Percentiles rank a stretch among this genome's conserved stretches.
phyloP scores from a whole-genome alignment of 176 grass and related monocot genomes.

The Ensete glaucum region DNA sequence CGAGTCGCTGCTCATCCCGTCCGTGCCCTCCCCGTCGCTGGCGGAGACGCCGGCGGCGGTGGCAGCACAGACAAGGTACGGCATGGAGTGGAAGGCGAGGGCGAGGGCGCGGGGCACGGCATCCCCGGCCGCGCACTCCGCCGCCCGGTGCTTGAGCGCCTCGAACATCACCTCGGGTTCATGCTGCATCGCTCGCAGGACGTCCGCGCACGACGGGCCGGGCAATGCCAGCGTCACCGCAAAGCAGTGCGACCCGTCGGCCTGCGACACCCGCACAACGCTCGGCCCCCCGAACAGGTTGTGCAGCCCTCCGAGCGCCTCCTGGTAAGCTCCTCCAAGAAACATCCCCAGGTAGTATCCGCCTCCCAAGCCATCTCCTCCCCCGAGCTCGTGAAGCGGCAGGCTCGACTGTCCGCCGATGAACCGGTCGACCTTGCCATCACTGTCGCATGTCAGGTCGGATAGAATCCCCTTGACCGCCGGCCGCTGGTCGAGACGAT shows the following conservation, averaged over 20 bases:
- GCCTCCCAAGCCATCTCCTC: not conserved
- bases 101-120: no score
- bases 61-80: no score
- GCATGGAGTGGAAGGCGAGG: no score
- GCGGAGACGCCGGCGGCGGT: no score
- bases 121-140: no score
- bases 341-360: conserved; percentile 13
- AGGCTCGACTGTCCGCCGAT: not conserved
- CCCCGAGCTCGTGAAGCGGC: not conserved
- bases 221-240: not conserved
- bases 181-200: no score
- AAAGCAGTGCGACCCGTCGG: not conserved
- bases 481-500: not conserved
- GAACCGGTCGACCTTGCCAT: not conserved
- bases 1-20: no score
- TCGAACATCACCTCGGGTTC: no score
- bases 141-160: no score
- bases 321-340: conserved; percentile 11
- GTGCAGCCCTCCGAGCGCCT: conserved; percentile 1
- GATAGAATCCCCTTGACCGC: not conserved
- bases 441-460: not conserved
- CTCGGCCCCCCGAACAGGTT: conserved; percentile 5
- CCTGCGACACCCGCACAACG: not conserved
- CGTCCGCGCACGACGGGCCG: no score
- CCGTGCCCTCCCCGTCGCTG: no score